Conservation (phyloP, 1,284 basidiomycete species). For the Trametes sp. region DNA sequence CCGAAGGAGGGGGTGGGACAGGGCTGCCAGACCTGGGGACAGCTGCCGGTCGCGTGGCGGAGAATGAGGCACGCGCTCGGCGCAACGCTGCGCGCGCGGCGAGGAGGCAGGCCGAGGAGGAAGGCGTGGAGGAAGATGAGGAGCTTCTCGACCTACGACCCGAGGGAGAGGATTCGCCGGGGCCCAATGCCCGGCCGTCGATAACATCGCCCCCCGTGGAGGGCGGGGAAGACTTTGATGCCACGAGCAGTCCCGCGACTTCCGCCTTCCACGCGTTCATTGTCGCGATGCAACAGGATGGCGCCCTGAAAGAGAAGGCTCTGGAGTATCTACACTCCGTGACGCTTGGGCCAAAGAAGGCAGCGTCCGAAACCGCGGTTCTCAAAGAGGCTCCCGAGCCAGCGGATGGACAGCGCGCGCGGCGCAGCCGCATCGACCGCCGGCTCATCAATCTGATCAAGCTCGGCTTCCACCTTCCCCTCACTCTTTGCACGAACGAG, state of each 20-base stretch:
- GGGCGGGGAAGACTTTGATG: no score
- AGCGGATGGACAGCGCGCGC: not conserved
- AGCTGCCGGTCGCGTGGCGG: not conserved
- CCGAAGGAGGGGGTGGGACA: not conserved
- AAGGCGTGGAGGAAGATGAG: not conserved
- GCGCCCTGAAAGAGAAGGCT: not conserved
- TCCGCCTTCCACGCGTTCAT: not conserved
- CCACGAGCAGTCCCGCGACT: not conserved
- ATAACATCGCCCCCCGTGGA: not conserved
- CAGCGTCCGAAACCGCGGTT: not conserved
- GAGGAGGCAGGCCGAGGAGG: slow-evolving; percentile 3
- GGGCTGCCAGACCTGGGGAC: not conserved
- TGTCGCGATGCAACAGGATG: not conserved
- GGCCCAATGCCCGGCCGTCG: not conserved
- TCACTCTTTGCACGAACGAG: slow-evolving; percentile 20
- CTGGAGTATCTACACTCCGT: not conserved
- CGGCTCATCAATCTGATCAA: slow-evolving; percentile 2
- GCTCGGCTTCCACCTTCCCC: slow-evolving; percentile 19
- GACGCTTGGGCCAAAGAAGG: not conserved
- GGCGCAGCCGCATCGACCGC: not conserved
- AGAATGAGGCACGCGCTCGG: not conserved
- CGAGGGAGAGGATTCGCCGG: not conserved
- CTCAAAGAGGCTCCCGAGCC: not conserved
- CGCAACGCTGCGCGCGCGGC: not conserved
- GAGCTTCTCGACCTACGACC: not conserved